Conservation (phyloP, 176 grass and related monocot species). For the Tillandsia leiboldiana region DNA sequence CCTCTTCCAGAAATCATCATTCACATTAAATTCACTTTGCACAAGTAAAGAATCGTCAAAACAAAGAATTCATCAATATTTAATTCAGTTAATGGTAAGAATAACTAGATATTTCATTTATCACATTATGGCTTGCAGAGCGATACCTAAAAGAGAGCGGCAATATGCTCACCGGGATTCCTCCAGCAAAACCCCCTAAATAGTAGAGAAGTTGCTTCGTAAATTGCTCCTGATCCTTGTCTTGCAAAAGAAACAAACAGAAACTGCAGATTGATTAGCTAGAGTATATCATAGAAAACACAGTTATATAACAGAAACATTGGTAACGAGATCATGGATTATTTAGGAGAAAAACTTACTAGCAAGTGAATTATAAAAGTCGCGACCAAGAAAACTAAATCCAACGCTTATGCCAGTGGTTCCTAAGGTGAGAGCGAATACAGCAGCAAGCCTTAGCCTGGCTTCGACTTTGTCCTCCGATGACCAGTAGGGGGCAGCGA, state of each 20-base stretch:
- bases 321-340: conserved; percentile 1
- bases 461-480: conserved; percentile 87
- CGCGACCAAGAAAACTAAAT: conserved; percentile 87
- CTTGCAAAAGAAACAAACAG: conserved; percentile 52
- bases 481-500: conserved; percentile 86
- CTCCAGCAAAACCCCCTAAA: conserved; percentile 74
- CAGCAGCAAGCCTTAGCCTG: conserved; percentile 67
- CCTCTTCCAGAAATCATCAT: too few species aligned
- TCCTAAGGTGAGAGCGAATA: conserved; percentile 77
- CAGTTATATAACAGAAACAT: neutral
- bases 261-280: conserved; percentile 23
- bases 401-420: conserved; percentile 93
- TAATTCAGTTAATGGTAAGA: neutral
- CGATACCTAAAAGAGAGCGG: conserved; percentile 85
- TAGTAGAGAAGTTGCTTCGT: conserved; percentile 82
- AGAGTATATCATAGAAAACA: neutral
- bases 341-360: conserved; percentile 29
- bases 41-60: too few species aligned
- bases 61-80: too few species aligned
- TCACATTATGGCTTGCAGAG: conserved; percentile 40
- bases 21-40: too few species aligned
- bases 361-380: conserved; percentile 93
- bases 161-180: conserved; percentile 99
- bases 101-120: neutral
- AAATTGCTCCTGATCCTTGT: conserved; percentile 95